Base-by-base conservation (phyloP, 2,329 filamentous ascomycete genomes). In the Coniochaeta hoffmannii region DNA sequence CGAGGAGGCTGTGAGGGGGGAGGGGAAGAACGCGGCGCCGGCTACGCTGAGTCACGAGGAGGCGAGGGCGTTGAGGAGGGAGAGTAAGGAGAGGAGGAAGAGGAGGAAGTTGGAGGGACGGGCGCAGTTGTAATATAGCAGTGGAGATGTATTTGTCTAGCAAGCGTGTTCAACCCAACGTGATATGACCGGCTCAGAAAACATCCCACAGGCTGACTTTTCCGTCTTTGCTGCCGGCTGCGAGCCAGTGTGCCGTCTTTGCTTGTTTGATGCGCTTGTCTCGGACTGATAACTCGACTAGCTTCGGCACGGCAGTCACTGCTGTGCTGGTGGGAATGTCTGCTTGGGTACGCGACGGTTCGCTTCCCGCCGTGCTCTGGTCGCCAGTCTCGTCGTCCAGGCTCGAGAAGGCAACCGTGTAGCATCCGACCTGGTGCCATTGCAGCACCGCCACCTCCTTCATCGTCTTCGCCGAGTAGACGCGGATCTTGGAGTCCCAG, bases 121-220 rank as follows among this genome's bases (percentile, higher is more conserved):
- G 65, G 75, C 82, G 58, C 76, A 64, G 56, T 60, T 66, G 59
- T 66, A 36, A 55, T 41, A n/a, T n/a, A n/a, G n/a, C n/a, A n/a
- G n/a, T n/a, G n/a, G n/a, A n/a, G n/a, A n/a, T 41, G 49, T 32
- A 32, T 5, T 12, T 32, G 28, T 32, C 12, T 51, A 32, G 8
- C 11, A 3, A 12, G 15, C 49, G 34, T 28, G 19, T 12, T 51
- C 17, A 11, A 50, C 30, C 5, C 17, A 28, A 17, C 14, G 31
- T 19, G 26, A 44, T 30, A 17, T 14, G 34, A 7, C n/a, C 7
- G 36, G 3, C 15, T 53, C 64, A 92, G 69, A 94, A 99, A 57
- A 97, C 85, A 73, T 97, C 90, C 94, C 94, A 99, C 62, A 99
- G 74, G 66, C 90, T 96, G 59, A 97, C 83, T 69, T 95, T 96